Base-by-base conservation (phyloP, 371 early-diverging fungal genomes). In the Mortierella sp. region DNA sequence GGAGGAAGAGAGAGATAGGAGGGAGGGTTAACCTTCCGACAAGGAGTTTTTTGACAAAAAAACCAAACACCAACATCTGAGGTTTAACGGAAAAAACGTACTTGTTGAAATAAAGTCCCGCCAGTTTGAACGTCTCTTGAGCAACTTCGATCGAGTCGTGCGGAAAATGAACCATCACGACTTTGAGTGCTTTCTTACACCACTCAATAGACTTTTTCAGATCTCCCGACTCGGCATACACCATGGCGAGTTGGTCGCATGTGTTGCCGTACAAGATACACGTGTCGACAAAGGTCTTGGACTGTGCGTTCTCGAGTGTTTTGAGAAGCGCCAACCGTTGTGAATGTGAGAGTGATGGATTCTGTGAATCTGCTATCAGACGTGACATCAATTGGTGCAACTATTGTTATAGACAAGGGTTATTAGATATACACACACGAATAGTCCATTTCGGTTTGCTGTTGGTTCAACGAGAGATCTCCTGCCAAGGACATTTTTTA, bases 141-240 rank as follows among this genome's bases (percentile, higher is more conserved):
- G 76, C 76, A 8, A 69, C 69, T n/a, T 74, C 76, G 51, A 74
- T 74, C 39, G 76, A 68, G 26, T 74, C 70, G 23, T 74, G 69
- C 1, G 70, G 61, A 45, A 69, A 76, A 41, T 70, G 66, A n/a
- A 70, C 70, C 19, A 61, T 53, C 23, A 76, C 66, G 12, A 63
- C 70, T 30, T 65, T 66, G 38, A 65, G 66, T 0, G 78, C 61
- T 38, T 66, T 69, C 23, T 58, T 65, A 59, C 70, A 76, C 78
- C 78, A 76, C 26, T 58, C 66, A 19, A 62, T 59, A 27, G 70
- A 65, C 38, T 65, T 30, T 3, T 8, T 45, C 12, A 76, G 23
- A 50, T 76, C 67, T 0, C 78, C 78, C 5, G 61, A 34, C 30
- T 76, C 53, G 0, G 78, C 70, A 45, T 70, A 65, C 3, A 62